A percentile compares a stretch with the other conserved stretches of the same genome.
These are phyloP conservation scores for Dactylellina cionopaga DNA, from an alignment of 2,329 filamentous ascomycete species.

Conservation along the genomic window DNA sequence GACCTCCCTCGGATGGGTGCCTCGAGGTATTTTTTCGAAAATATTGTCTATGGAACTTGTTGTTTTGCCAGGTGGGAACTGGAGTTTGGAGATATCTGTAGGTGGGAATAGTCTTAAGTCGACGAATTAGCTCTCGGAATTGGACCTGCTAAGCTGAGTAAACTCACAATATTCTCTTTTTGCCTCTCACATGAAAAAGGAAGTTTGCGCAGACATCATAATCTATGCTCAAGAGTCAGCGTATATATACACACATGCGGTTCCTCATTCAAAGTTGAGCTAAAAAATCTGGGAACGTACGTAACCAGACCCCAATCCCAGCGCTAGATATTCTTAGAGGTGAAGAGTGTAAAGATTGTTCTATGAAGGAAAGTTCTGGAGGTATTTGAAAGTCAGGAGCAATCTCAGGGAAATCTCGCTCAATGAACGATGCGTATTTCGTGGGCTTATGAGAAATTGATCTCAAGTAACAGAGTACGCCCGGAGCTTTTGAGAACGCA, in stretches of 20 bases:
- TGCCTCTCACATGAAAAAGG: conserved; percentile 79
- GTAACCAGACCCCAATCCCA: conserved; percentile 80
- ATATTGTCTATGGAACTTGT: conserved; percentile 82
- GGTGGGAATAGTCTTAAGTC: conserved; percentile 76
- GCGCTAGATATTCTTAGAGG: conserved; percentile 81
- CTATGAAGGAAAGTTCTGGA: conserved; percentile 68
- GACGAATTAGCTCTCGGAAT: background rate
- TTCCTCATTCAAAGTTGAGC: conserved; percentile 3
- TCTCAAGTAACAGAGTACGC: conserved; percentile 28
- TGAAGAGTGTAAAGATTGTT: conserved; percentile 76
- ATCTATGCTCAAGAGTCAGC: conserved; percentile 15
- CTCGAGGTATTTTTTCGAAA: conserved; percentile 61
- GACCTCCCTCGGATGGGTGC: conserved; percentile 71
- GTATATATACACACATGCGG: conserved; percentile 16
- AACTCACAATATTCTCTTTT: conserved; percentile 66
- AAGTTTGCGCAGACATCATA: conserved; percentile 83
- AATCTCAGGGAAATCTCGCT: conserved; percentile 78
- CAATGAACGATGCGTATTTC: conserved; percentile 59
- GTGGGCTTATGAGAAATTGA: conserved; percentile 36
- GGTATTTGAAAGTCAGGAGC: conserved; percentile 77
- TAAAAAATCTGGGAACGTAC: conserved; percentile 58
- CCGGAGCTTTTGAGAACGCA: conserved; percentile 55
- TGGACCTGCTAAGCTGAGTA: background rate
- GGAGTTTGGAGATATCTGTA: conserved; percentile 74
- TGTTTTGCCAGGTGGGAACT: conserved; percentile 79